Evolutionary conservation across 2,329 filamentous ascomycete genomes (phyloP).

Genomic region (Ophiocordyceps camponoti-saundersi): DNA sequence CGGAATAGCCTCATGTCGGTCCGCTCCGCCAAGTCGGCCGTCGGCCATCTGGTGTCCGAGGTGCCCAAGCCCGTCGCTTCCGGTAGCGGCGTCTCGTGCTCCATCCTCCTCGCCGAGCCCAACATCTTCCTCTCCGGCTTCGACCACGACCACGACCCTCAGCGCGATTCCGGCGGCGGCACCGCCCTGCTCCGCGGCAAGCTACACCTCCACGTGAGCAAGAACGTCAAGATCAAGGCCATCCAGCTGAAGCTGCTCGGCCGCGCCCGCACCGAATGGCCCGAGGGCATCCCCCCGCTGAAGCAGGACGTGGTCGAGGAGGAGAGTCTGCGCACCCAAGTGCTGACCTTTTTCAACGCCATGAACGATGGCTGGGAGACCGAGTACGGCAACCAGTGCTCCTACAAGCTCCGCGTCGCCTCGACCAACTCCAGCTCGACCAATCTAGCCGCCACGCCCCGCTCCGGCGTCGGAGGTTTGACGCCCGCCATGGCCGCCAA

Average conservation of each 20-base stretch:
- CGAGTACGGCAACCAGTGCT: slow-evolving; percentile 47
- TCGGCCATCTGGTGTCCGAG: slow-evolving; percentile 34
- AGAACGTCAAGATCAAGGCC: slow-evolving; percentile 84
- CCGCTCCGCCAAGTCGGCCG: slow-evolving; percentile 30
- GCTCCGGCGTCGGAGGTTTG: slow-evolving; percentile 4
- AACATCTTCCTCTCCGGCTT: slow-evolving; percentile 66
- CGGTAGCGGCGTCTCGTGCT: slow-evolving; percentile 58
- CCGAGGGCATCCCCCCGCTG: slow-evolving; percentile 79
- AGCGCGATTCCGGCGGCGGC: slow-evolving; percentile 42
- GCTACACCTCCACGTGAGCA: slow-evolving; percentile 65
- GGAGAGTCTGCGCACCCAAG: slow-evolving; percentile 74
- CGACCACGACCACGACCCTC: slow-evolving; percentile 46
- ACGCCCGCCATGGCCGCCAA: slow-evolving; percentile 7
- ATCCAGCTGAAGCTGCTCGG: slow-evolving; percentile 77
- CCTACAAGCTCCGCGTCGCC: slow-evolving; percentile 27
- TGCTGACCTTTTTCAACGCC: slow-evolving; percentile 83
- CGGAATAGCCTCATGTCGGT: slow-evolving; percentile 34
- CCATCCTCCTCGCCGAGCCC: slow-evolving; percentile 63
- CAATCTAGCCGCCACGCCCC: slow-evolving; percentile 10
- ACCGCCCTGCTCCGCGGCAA: slow-evolving; percentile 78
- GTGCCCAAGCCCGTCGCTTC: slow-evolving; percentile 60
- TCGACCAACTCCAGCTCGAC: slow-evolving; percentile 18
- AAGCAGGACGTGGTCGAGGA: slow-evolving; percentile 75
- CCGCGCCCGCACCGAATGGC: slow-evolving; percentile 83
- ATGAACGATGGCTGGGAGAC: slow-evolving; percentile 42